Base-by-base conservation (phyloP, 2,329 filamentous ascomycete genomes). In the Phoma sp. region DNA sequence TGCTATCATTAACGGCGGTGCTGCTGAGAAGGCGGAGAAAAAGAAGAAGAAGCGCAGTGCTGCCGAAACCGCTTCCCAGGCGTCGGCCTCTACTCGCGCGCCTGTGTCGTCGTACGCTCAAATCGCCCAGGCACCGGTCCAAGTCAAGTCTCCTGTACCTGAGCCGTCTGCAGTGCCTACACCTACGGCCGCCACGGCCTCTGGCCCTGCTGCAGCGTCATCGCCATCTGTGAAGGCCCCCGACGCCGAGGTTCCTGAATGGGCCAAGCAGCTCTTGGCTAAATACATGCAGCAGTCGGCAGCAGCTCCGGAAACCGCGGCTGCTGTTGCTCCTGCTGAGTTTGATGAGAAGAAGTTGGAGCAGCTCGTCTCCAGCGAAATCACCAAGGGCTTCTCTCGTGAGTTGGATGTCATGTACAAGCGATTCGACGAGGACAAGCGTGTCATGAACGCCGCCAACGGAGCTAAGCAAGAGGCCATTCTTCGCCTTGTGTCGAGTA, bases 391-490 rank as follows among this genome's bases (percentile, higher is more conserved):
- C 38, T 68, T 75, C 37, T 57, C 66, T 41, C 76, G 76, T 45
- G 82, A 86, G 55, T 73, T 88, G 22, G 81, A 83, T 30, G 73
- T 73, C 7, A 73, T 88, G 37, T 84, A 87, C 66, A 79, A 79
- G 57, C 84, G 83, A 39, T 81, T 89, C 76, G 89, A 81, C 73
- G 86, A 90, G 43, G 92, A 96, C 62, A 84, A 83, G 65, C 83
- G 84, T 50, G 81, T 83, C 38, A 82, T 86, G 67, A 85, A 87
- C 66, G 84, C 85, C 45, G 81, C 86, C 14, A 81, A 82, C 35
- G 79, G 82, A 36, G 83, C 86, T n/a, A 86, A 87, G 68, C 87
- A 89, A 67, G 86, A 90, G 62, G 85, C 87, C 36, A 80, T 90
- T 18, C 80, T 91, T 38, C 85, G 86, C 25, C 75, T 90, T 47